Base-by-base conservation (phyloP, 2,329 filamentous ascomycete species). In the Fusarium sambucinum region DNA sequence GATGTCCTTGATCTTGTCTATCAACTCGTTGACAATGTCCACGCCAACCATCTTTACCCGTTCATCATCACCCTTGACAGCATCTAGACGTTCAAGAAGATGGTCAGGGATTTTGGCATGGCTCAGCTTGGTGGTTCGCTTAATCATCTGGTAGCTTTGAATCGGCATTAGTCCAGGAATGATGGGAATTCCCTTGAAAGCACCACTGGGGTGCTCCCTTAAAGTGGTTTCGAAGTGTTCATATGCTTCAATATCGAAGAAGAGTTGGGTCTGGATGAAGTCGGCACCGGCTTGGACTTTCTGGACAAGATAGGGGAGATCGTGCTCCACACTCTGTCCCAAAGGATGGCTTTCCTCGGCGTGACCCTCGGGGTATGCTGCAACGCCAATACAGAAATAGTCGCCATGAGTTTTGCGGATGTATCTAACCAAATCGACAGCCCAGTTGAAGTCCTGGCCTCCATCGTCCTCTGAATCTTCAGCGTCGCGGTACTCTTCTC, bases 261-360 rank as follows among this genome's bases (percentile, higher is more conserved):
- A 98, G 11, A 99, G 85, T 79, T 99, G 96, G 1, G 96, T 98
- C 93, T 99, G 97, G 80, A 99, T 92, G 76, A 99, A 99, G 80
- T 98, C 94, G 51, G 94, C 96, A 2, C 96, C 96, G 5, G 96
- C 96, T 72, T 90, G 85, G 1, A 91, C 91, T 85, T 99, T 99
- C 71, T 97, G 94, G 13, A 97, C 88, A 55, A 99, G 84, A 74
- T 92, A 97, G 1, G 94, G 92, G 61, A 99, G 81, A 80, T 99
- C 96, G 66, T 92, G 87, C 74, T 96, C 92, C 37, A 90, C 75
- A 70, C 85, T 88, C 79, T 90, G 88, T 27, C 85, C 87, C 33
- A 84, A 77, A 2, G 95, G 95, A 78, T 96, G 91, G 64, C 90
- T 93, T 78, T 97, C 93, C 75, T 97, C 94, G 8, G 94, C 91